These are phyloP conservation scores for Coemansia sp. DNA, from an alignment of 192 early-diverging fungal species.

Conservation along the genomic window DNA sequence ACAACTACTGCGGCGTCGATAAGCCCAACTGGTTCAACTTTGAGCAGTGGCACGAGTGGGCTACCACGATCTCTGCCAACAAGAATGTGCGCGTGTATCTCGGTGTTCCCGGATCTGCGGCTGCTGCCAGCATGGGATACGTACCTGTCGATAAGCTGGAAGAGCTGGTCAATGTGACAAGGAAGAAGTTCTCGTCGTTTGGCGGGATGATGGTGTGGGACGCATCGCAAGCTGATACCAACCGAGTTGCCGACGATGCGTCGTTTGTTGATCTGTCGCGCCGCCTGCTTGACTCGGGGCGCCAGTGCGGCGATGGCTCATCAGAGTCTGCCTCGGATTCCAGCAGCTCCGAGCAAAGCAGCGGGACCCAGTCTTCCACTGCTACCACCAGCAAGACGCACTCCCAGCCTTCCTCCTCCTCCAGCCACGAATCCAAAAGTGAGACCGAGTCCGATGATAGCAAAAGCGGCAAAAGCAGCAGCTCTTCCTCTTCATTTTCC, in stretches of 20 bases:
- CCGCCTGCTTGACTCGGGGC: conserved; percentile 34
- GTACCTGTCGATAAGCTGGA: conserved; percentile 50
- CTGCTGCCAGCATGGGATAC: conserved; percentile 63
- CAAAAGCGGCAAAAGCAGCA: neutral
- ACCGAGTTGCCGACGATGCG: conserved; percentile 21
- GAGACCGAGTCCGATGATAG: neutral
- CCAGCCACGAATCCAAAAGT: neutral
- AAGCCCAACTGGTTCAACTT: conserved; percentile 68
- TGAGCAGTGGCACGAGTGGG: conserved; percentile 73
- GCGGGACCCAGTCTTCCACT: neutral
- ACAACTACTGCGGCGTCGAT: conserved; percentile 71
- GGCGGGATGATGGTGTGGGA: conserved; percentile 81
- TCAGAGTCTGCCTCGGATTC: conserved; percentile 1
- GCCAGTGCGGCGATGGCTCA: conserved; percentile 37
- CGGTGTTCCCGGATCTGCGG: conserved; percentile 62
- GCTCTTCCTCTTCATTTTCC: neutral
- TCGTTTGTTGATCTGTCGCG: conserved; percentile 29
- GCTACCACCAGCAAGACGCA: neutral
- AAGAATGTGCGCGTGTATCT: conserved; percentile 64
- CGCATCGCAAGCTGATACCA: conserved; percentile 63
- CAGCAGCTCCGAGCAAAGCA: neutral
- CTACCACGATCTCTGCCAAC: conserved; percentile 58
- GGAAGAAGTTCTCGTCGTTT: conserved; percentile 58
- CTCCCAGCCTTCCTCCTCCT: neutral
- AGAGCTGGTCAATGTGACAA: conserved; percentile 53